phyloP scores from a whole-genome alignment of 1,139 yeast genomes.

The Arxiozyma heterogenica region DNA sequence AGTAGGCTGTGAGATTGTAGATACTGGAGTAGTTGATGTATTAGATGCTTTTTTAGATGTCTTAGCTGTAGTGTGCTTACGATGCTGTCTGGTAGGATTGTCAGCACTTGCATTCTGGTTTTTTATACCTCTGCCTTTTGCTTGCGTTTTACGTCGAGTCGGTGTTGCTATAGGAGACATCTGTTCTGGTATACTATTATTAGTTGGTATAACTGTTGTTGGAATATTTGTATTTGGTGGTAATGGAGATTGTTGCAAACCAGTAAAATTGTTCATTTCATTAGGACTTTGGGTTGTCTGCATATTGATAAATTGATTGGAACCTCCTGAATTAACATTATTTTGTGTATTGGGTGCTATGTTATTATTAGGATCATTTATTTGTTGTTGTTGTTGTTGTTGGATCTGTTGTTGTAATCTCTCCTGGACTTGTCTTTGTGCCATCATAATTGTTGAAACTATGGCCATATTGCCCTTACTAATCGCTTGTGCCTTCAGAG shows the following conservation, averaged over 20 bases:
- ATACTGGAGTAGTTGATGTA: conserved; percentile 14
- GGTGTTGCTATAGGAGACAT: conserved; percentile 1
- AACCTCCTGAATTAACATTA: background rate
- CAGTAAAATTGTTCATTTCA: background rate
- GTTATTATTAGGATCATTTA: background rate
- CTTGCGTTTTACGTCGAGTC: background rate
- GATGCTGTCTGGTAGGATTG: background rate
- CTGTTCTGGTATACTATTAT: conserved; percentile 1
- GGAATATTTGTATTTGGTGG: background rate
- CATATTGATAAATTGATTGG: background rate
- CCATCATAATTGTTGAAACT: conserved; percentile 34
- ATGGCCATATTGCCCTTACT: conserved; percentile 28
- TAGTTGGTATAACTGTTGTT: background rate
- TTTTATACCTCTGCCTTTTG: background rate
- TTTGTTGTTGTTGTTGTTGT: conserved; percentile 19
- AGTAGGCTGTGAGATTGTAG: conserved; percentile 16
- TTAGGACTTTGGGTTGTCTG: background rate
- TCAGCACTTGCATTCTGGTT: background rate
- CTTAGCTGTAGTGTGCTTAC: background rate
- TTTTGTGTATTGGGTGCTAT: background rate
- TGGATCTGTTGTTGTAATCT: conserved; percentile 18
- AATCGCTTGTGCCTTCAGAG: conserved; percentile 28
- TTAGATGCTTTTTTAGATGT: background rate
- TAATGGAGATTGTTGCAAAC: background rate
- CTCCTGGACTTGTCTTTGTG: conserved; percentile 31